Conservation (phyloP, 805 yeast species). For the Metschnikowia kunwiensis region DNA sequence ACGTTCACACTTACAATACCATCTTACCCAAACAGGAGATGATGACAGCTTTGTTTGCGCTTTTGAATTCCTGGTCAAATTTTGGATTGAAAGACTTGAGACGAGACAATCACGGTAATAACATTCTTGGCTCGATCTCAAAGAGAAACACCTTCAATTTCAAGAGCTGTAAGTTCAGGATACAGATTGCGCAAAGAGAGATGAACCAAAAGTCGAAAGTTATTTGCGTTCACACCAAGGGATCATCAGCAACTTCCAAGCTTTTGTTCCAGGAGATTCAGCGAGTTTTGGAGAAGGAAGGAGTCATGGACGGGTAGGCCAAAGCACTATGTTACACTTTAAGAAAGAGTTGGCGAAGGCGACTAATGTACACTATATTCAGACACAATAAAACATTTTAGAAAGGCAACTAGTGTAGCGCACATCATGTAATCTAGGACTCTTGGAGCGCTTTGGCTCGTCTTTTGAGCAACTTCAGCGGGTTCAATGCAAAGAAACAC, state of each 20-base stretch:
- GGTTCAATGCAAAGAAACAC: slow-evolving; percentile 61
- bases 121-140: slow-evolving; percentile 60
- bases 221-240: slow-evolving; percentile 59
- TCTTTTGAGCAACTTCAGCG: slow-evolving; percentile 49
- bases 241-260: slow-evolving; percentile 59
- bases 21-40: slow-evolving; percentile 52
- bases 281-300: slow-evolving; percentile 62
- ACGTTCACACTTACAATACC: slow-evolving; percentile 35
- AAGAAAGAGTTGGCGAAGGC: too few relatives aligned
- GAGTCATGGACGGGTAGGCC: slow-evolving; percentile 48
- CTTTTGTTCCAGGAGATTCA: slow-evolving; percentile 61
- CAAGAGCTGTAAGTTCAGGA: slow-evolving; percentile 61
- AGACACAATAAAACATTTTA: too few relatives aligned
- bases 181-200: slow-evolving; percentile 45
- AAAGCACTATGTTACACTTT: too few relatives aligned
- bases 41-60: slow-evolving; percentile 59
- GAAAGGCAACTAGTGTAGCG: too few relatives aligned
- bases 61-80: slow-evolving; percentile 64
- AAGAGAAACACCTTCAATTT: slow-evolving; percentile 59
- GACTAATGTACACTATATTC: too few relatives aligned
- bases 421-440: too few relatives aligned
- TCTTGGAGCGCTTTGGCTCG: slow-evolving; percentile 23
- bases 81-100: slow-evolving; percentile 62
- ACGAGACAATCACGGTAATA: slow-evolving; percentile 40
- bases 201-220: slow-evolving; percentile 48